Conservation (phyloP, 2,329 filamentous ascomycete species). For the Phoma sp. region DNA sequence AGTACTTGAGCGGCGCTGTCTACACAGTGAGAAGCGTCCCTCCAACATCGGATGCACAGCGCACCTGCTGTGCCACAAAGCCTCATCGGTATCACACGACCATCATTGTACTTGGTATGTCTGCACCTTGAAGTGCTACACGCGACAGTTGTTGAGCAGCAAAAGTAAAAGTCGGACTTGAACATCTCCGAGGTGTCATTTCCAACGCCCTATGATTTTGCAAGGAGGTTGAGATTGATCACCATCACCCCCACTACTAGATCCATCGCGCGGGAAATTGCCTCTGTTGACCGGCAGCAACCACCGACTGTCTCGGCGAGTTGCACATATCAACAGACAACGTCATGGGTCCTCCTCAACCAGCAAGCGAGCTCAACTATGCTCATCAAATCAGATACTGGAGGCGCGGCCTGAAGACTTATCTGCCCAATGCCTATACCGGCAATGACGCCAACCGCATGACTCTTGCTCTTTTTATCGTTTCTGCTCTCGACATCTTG, state of each 20-base stretch:
- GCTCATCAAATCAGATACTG: conserved; percentile 83
- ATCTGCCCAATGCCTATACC: conserved; percentile 83
- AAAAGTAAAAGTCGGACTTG: neutral
- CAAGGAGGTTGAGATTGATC: conserved; percentile 11
- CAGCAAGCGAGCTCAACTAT: conserved; percentile 38
- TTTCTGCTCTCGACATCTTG: conserved; percentile 84
- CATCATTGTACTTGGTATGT: neutral
- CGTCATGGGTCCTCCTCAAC: conserved; percentile 12
- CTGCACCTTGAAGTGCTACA: conserved; percentile 6
- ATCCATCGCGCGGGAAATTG: conserved; percentile 14
- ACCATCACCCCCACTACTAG: conserved; percentile 15
- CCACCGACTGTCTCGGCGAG: conserved; percentile 11
- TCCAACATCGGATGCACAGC: conserved; percentile 1
- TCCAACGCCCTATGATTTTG: conserved; percentile 6
- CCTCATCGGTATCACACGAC: neutral
- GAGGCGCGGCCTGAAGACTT: conserved; percentile 81
- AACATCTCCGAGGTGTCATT: conserved; percentile 5
- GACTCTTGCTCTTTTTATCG: conserved; percentile 85
- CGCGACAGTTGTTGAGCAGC: neutral
- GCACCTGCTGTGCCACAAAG: conserved; percentile 8
- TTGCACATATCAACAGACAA: conserved; percentile 5
- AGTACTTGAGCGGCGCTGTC: conserved; percentile 1
- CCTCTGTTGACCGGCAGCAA: conserved; percentile 4
- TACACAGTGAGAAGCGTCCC: conserved; percentile 5
- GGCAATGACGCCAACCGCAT: conserved; percentile 89